These are phyloP conservation scores for Poa annua DNA, from an alignment of 176 grass and related monocot genomes.

Conservation along the genomic window DNA sequence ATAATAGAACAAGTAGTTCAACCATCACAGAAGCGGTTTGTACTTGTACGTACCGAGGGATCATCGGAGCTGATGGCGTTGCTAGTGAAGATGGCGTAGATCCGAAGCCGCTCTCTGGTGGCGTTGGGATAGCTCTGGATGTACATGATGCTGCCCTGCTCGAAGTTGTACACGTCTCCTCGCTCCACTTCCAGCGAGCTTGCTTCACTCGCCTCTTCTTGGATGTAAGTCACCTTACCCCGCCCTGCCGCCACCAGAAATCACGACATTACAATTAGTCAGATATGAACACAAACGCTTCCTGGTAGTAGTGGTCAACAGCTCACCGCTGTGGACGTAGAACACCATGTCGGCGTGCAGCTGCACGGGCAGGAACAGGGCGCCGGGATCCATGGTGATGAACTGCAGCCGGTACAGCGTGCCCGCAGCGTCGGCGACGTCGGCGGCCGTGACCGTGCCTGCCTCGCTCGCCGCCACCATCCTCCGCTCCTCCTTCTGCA, in stretches of 20 bases:
- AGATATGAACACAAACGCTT: not conserved
- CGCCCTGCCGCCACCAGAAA: conserved; percentile 30
- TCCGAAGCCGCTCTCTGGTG: conserved; percentile 56
- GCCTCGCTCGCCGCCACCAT: conserved; percentile 50
- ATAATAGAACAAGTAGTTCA: not conserved
- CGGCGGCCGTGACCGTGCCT: conserved; percentile 61
- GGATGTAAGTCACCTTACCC: conserved; percentile 57
- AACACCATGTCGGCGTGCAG: conserved; percentile 83
- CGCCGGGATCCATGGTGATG: conserved; percentile 79
- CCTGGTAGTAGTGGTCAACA: not conserved
- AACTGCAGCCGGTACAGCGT: conserved; percentile 71
- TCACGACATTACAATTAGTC: not conserved
- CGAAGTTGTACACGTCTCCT: conserved; percentile 79
- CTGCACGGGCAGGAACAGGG: conserved; percentile 81
- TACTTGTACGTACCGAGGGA: conserved; percentile 37
- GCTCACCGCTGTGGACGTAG: conserved; percentile 80
- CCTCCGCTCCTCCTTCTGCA: conserved; percentile 67
- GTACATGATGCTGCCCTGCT: conserved; percentile 70
- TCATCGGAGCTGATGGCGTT: conserved; percentile 54
- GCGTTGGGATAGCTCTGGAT: conserved; percentile 65
- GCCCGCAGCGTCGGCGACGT: conserved; percentile 62
- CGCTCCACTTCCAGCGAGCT: conserved; percentile 52
- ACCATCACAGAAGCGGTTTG: not conserved
- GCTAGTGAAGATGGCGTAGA: conserved; percentile 75
- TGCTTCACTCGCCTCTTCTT: conserved; percentile 47